Evolutionary conservation across 805 yeast genomes (phyloP), one percentile per base, ranked within the genome.

Genomic region (Myxozyma kluyveri): DNA sequence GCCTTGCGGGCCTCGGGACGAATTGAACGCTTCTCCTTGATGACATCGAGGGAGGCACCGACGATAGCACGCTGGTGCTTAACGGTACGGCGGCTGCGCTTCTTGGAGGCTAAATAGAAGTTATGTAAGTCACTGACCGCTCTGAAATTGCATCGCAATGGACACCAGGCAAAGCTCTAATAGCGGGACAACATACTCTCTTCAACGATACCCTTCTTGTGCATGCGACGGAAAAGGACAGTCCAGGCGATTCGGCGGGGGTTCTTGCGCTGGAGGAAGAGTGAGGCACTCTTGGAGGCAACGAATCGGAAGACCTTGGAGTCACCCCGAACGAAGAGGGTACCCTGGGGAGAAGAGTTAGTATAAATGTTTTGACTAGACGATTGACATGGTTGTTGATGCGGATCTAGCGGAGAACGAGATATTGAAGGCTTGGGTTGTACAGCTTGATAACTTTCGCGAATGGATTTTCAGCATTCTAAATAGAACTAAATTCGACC

Each of bases 161-260:
- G n/a, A n/a, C n/a, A n/a, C n/a, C 14, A 29, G 33, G 33, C 33
- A 29, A 29, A 29, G 14, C 9, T 9, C 9, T 9, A 9, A 29
- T 9, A 14, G 9, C 9, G 33, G 33, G 14, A 14, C 24, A 6
- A 49, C 57, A 44, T 41, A 47, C 49, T 50, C 82, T 93, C 99
- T 83, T 93, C 99, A 72, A 96, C 84, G 75, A 91, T 83, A 82
- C 99, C 99, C 82, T 93, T 93, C 86, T 88, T 89, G 95, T 93
- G 98, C 81, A 91, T 96, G 81, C 96, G 88, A 85, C 99, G 91
- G 91, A 81, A 93, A 71, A 93, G 83, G 72, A 91, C 97, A 67
- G 99, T 93, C 99, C 99, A 93, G 64, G 98, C 84, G 75, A 93
- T 84, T 84, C 96, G 87, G 85, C 99, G 90, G 81, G 99, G 99